Evolutionary conservation across 2,329 filamentous ascomycete species (phyloP), one percentile per base, ranked within the genome.

Genomic region (Chaetomiaceae sp.): DNA sequence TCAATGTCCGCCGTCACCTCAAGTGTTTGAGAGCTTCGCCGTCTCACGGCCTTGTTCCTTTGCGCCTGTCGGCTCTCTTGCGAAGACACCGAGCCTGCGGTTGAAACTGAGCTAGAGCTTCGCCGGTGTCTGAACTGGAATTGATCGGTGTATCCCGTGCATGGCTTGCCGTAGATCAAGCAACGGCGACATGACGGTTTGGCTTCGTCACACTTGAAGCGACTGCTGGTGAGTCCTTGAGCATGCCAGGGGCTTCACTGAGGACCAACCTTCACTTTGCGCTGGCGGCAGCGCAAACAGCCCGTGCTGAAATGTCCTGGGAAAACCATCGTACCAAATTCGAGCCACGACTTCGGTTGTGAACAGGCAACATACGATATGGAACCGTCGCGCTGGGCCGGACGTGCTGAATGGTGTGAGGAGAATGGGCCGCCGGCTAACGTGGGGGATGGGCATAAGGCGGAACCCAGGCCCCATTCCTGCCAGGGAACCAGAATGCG

Each of bases 141-240:
- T 51, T 65, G 61, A 48, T 68, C 66, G 13, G 65, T 67, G 48
- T 68, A 68, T 40, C 66, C 66, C 2, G 61, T 59, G 19, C 66
- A 68, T 1, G 60, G 58, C 46, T 65, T 65, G 9, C 66, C 66
- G 43, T 68, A 68, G 38, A 63, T 50, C 16, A 21, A 34, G 44
- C 56, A 68, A 44, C 65, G 62, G 17, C 59, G 62, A 53, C 65
- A 68, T 17, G 61, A 59, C 2, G 65, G 65, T 35, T 65, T 67
- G 14, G 44, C 50, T 43, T 67, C 65, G 48, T 68, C 65, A 50
- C 65, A 68, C 65, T 66, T 34, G 41, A 3, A 27, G 25, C 25
- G 3, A 2, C 25, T 27, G 25, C 1, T 27, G 3, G 25, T 27
- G 6, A 27, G 25, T 27, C 10, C 10, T 1, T 3, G 25, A 27